These are phyloP conservation scores for Dovyalis caffra DNA, from an alignment of 345 rosid genomes.

Conservation along the genomic window DNA sequence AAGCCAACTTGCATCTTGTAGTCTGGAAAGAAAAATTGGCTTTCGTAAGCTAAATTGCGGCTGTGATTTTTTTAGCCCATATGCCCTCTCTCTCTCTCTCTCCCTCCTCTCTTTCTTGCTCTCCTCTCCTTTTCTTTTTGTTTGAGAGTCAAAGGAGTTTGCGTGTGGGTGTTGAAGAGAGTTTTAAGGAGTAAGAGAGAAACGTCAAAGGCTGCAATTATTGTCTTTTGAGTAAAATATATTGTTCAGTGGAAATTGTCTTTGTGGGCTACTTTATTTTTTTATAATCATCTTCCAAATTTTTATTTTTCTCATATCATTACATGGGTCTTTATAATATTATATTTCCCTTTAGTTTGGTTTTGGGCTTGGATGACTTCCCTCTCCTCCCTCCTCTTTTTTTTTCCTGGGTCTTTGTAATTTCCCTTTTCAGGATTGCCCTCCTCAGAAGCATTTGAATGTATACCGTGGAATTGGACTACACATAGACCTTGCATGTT, in stretches of 20 bases:
- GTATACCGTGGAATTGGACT: conserved; percentile 12
- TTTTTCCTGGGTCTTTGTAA: neutral
- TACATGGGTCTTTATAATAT: neutral
- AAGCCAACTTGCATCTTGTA: conserved; percentile 25
- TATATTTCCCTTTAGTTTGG: neutral
- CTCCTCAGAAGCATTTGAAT: conserved; percentile 37
- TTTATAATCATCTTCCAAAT: neutral
- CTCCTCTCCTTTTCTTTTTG: neutral
- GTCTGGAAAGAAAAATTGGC: conserved; percentile 25
- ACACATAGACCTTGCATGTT: neutral
- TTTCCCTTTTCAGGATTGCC: conserved; percentile 33
- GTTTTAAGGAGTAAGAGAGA: conserved; percentile 37
- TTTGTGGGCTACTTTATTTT: conserved; percentile 9
- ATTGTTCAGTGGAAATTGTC: conserved; percentile 29
- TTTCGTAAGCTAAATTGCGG: conserved; percentile 49
- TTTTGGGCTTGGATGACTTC: neutral
- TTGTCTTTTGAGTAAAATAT: conserved; percentile 47
- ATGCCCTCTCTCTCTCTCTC: no score
- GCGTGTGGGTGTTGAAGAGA: conserved; percentile 59
- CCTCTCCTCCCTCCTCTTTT: neutral
- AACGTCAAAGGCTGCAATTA: conserved; percentile 66
- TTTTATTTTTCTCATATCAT: neutral
- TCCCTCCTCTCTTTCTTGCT: neutral
- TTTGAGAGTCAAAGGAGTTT: conserved; percentile 50
- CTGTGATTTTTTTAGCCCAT: conserved; percentile 30